Conservation (phyloP, 257 asterid species). For the Nicotiana noctiflora region DNA sequence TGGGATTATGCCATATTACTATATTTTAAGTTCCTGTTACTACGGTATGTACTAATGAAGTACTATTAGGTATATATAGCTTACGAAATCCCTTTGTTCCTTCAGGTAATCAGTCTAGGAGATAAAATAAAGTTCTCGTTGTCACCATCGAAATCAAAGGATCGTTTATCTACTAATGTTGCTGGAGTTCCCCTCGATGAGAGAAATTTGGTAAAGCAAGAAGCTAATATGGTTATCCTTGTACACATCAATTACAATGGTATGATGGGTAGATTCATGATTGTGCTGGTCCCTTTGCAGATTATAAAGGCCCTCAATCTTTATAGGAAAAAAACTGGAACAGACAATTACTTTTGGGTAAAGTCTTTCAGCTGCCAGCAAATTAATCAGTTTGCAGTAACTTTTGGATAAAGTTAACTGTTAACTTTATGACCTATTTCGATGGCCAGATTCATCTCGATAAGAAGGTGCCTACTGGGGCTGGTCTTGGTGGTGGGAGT, state of each 20-base stretch:
- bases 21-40: neutral
- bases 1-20: neutral
- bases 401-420: neutral
- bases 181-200: constrained; percentile 85
- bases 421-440: constrained; percentile 1
- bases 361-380: neutral
- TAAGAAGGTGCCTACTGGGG: constrained; percentile 95
- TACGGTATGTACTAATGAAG: neutral
- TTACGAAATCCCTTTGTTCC: constrained; percentile 12
- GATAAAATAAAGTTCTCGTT: constrained; percentile 81
- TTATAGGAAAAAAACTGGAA: constrained; percentile 81
- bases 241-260: neutral
- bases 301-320: constrained; percentile 96
- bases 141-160: constrained; percentile 74
- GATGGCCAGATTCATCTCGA: constrained; percentile 73
- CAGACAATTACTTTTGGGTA: constrained; percentile 80
- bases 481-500: constrained; percentile 99
- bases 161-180: constrained; percentile 68
- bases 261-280: neutral
- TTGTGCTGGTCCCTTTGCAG: constrained; percentile 40
- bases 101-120: constrained; percentile 89
- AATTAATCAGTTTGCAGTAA: neutral
- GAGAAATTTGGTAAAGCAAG: constrained; percentile 52
- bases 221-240: neutral
- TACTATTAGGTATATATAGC: neutral